phyloP scores from a whole-genome alignment of 305 asterid species.

The Coffea humblotiana region DNA sequence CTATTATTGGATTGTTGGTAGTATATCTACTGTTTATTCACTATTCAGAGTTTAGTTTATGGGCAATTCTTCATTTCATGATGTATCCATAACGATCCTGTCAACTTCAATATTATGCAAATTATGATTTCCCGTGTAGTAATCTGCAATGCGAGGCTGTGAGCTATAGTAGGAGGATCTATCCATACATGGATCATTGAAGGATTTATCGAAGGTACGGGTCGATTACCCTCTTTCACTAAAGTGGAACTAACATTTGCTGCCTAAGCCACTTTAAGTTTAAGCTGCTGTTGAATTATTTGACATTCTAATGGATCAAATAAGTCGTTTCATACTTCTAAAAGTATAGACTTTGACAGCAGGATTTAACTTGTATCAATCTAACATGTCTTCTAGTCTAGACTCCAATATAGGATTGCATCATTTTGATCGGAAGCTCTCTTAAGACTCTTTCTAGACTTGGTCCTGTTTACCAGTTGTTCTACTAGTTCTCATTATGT shows the following conservation, averaged over 20 bases:
- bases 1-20: slow-evolving; percentile 21
- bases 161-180: neutral
- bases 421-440: neutral
- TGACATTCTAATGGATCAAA: neutral
- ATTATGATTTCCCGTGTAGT: neutral
- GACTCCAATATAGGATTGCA: neutral
- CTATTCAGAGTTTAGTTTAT: neutral
- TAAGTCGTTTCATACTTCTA: neutral
- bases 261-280: neutral
- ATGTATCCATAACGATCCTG: neutral
- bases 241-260: neutral
- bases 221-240: neutral
- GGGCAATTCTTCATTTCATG: neutral
- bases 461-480: neutral
- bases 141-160: neutral
- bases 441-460: neutral
- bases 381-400: neutral
- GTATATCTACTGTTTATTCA: neutral
- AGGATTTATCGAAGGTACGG: neutral
- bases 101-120: neutral
- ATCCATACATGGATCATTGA: neutral
- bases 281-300: neutral
- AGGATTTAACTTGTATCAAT: neutral
- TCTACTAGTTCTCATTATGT: neutral
- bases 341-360: neutral